These are phyloP conservation scores for Rhytidiadelphus loreus DNA, from an alignment of 225 moss, liverwort and hornwort genomes.

Conservation along the genomic window DNA sequence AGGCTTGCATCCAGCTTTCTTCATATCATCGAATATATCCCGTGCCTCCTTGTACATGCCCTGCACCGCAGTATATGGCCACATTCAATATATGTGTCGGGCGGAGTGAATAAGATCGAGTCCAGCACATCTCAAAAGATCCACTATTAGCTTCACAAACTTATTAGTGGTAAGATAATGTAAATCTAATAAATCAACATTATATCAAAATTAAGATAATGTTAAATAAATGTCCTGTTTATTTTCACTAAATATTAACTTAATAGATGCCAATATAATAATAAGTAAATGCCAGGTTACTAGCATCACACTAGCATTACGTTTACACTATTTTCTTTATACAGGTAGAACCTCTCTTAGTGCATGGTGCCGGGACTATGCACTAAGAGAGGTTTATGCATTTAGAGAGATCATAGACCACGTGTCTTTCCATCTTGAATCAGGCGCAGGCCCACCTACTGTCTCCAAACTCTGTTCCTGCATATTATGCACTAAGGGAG, in stretches of 20 bases:
- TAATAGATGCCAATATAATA: neutral
- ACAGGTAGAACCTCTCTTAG: too few relatives aligned
- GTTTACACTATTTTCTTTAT: neutral
- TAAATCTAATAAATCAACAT: neutral
- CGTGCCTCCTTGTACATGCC: conserved; percentile 60
- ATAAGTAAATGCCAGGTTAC: neutral
- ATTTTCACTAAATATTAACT: neutral
- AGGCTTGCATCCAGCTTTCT: conserved; percentile 55
- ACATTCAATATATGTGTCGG: neutral
- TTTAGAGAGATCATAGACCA: too few relatives aligned
- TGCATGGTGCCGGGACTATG: too few relatives aligned
- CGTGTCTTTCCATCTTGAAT: too few relatives aligned
- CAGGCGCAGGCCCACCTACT: too few relatives aligned
- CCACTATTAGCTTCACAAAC: neutral
- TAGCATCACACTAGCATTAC: neutral
- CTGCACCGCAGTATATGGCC: conserved; percentile 22
- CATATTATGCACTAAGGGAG: too few relatives aligned
- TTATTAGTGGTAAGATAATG: neutral
- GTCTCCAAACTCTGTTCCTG: too few relatives aligned
- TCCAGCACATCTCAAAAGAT: neutral
- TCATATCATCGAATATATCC: conserved; percentile 52
- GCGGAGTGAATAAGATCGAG: neutral
- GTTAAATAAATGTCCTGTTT: neutral
- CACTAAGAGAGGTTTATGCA: too few relatives aligned
- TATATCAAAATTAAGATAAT: neutral